Evolutionary conservation across 73 alveolate species (phyloP), one percentile per base, ranked within the genome.

Genomic region (Tetrahymena malaccensis): DNA sequence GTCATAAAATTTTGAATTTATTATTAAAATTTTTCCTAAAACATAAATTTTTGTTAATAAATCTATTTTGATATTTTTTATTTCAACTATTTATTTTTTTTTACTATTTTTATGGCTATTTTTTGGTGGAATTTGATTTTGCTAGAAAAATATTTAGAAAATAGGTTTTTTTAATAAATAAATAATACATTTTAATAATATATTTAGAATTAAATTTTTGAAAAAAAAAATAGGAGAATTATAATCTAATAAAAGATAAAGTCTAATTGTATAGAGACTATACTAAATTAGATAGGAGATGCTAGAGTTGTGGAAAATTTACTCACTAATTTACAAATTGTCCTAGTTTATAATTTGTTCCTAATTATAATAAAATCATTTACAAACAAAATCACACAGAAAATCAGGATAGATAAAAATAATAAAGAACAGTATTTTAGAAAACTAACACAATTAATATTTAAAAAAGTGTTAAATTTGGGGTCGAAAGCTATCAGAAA

Each of bases 241-340:
- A 84, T 58, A 34, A 95, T 85, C 22, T 37, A 95, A 89, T 85
- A 17, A 95, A 57, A 95, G 57, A 95, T 10, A 89, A 85, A 43
- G 94, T 95, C 19, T 95, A 31, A 95, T 43, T 95, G 35, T 31
- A 43, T 33, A 93, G 83, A 43, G 94, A 95, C 35, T 95, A 21
- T 55, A 43, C 97, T 35, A 85, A 94, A 3, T 93, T 95, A 43
- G 97, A 94, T 5, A 85, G 84, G 93, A 55, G 85, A 37, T 95
- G 97, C 55, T 85, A 85, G 35, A 94, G 97, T 21, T 95, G 97
- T 95, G 94, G 94, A 85, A 25, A 85, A 50, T 55, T 50, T 6
- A 50, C 58, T 34, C 97, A 95, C 35, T 95, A 85, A 44, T 57
- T 94, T 44, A 43, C 57, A 9, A 95, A 58, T 95, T 95, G 97